These are phyloP conservation scores for Colletotrichum liriopes DNA, from an alignment of 2,329 filamentous ascomycete genomes.

Conservation along the genomic window DNA sequence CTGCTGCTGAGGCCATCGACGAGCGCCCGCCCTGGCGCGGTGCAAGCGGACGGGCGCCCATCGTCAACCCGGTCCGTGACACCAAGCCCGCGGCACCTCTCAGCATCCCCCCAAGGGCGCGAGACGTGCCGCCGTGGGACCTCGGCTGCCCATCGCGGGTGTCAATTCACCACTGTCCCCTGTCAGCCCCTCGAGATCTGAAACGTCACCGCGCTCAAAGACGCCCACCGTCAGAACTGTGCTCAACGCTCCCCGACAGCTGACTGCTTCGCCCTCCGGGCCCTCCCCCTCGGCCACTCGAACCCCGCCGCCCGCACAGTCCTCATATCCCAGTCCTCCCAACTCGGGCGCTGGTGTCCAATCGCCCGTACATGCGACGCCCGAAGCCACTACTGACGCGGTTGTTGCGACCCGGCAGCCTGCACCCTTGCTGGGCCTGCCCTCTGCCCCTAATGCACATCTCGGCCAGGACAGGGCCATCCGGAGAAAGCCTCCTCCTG, in stretches of 20 bases:
- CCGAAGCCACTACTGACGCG: slow-evolving; percentile 29
- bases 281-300: slow-evolving; percentile 30
- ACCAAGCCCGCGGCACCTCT: slow-evolving; percentile 70
- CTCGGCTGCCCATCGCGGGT: slow-evolving; percentile 44
- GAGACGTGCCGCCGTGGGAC: slow-evolving; percentile 55
- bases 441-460: slow-evolving; percentile 37
- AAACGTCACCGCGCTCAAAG: slow-evolving; percentile 51
- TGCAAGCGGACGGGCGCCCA: slow-evolving; percentile 76
- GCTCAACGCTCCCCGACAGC: slow-evolving; percentile 37
- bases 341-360: slow-evolving; percentile 46
- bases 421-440: slow-evolving; percentile 33
- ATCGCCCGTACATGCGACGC: slow-evolving; percentile 43
- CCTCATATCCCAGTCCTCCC: slow-evolving; percentile 53
- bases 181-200: slow-evolving; percentile 52
- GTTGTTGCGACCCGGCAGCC: slow-evolving; percentile 28
- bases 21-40: slow-evolving; percentile 79
- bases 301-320: slow-evolving; percentile 45
- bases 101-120: slow-evolving; percentile 68
- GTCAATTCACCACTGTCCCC: slow-evolving; percentile 50
- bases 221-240: slow-evolving; percentile 54
- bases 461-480: slow-evolving; percentile 54
- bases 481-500: slow-evolving; percentile 62
- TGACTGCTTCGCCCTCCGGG: slow-evolving; percentile 47
- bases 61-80: slow-evolving; percentile 77
- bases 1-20: slow-evolving; percentile 49